Conservation (phyloP, 306 rosid species). For the Echinosophora koreensis region DNA sequence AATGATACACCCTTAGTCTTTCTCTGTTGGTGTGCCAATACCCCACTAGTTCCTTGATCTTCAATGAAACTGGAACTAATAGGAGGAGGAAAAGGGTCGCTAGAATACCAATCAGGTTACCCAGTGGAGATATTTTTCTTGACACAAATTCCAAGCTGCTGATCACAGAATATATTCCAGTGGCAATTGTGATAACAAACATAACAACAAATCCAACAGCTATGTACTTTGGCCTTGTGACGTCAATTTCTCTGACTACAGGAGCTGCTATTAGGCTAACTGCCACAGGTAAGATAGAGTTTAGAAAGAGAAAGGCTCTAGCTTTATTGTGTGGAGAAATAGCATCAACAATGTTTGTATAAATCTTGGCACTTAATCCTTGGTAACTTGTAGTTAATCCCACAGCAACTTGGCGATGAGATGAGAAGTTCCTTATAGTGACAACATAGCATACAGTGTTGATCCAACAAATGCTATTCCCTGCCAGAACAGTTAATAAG, state of each 20-base stretch:
- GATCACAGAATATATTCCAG: slow-evolving; percentile 70
- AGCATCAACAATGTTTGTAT: slow-evolving; percentile 57
- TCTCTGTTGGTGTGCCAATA: slow-evolving; percentile 53
- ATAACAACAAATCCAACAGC: slow-evolving; percentile 61
- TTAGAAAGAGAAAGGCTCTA: slow-evolving; percentile 61
- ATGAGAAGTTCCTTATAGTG: slow-evolving; percentile 50
- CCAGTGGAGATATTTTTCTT: slow-evolving; percentile 46
- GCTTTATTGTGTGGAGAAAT: slow-evolving; percentile 48
- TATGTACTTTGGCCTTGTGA: slow-evolving; percentile 32
- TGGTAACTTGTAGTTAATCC: slow-evolving; percentile 68
- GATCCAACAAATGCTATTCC: slow-evolving; percentile 88
- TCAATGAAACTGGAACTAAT: slow-evolving; percentile 50
- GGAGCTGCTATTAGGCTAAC: slow-evolving; percentile 54
- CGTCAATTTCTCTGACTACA: slow-evolving; percentile 49
- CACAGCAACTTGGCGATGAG: slow-evolving; percentile 48
- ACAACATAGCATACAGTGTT: slow-evolving; percentile 54
- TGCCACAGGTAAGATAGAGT: slow-evolving; percentile 61
- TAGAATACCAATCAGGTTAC: slow-evolving; percentile 48
- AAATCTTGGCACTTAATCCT: slow-evolving; percentile 83
- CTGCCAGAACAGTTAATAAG: slow-evolving; percentile 71
- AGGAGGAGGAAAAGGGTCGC: slow-evolving; percentile 59
- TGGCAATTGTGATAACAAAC: slow-evolving; percentile 67
- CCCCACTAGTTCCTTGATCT: slow-evolving; percentile 40
- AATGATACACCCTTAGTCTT: slow-evolving; percentile 50
- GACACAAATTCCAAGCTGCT: slow-evolving; percentile 61